Evolutionary conservation across 2,329 filamentous ascomycete genomes (phyloP), one percentile per base, ranked within the genome.

Genomic region (Aphanocladium album): DNA sequence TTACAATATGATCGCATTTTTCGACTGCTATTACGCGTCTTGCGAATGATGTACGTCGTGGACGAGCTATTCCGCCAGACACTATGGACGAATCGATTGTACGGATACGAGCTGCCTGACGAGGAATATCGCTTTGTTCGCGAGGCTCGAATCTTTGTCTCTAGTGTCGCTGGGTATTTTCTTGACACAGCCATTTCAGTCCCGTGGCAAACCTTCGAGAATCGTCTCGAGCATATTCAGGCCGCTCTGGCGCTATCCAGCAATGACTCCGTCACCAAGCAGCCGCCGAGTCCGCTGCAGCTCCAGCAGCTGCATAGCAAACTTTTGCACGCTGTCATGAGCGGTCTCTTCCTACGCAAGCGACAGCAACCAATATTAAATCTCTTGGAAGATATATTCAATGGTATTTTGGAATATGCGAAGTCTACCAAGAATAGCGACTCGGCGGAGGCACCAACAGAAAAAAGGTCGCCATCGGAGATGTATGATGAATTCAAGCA

Each of bases 1-100:
- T 78, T 86, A 59, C 91, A 91, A 66, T 98, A 97, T 68, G 95
- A 98, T 71, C 80, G 82, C 51, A 82, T 97, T 39, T 98, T 97
- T 77, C 89, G 87, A 67, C 81, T 91, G 17, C 77, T 97, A 0
- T 78, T 98, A 3, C 86, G 90, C 3, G 77, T 96, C 1, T 73
- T 91, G 14, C 86, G 95, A 37, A 88, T 97, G 83, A 78, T 91
- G 5, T 93, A 89, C 63, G 86, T 93, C 0, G 84, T 89, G 12
- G 85, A 86, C 58, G 81, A 85, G 62, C 78, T 91, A 8, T 84
- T 84, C 64, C 81, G 81, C 23, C 83, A 88, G 67, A 79, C 73
- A 62, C 70, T 70, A 50, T 76, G 72, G 69, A 80, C 57, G 21
- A 60, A 19, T 7, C 60, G 60, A 41, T 19, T 52, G 3, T 39